These are phyloP conservation scores for Saccharata proteae DNA, from an alignment of 2,329 filamentous ascomycete genomes.

Conservation along the genomic window DNA sequence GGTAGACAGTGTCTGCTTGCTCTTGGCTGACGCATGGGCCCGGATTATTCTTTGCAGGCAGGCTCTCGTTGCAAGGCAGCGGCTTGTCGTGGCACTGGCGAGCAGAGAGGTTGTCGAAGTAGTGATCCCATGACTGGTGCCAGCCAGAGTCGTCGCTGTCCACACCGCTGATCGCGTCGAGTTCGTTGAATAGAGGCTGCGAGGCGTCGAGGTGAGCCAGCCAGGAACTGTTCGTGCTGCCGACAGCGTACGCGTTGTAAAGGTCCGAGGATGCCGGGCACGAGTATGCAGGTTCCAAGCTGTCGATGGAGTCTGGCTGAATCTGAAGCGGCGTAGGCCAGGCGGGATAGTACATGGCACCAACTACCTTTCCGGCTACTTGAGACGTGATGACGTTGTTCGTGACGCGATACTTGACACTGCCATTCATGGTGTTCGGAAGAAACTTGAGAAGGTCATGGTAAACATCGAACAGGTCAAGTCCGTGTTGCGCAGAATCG, in stretches of 20 bases:
- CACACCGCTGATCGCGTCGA: constrained; percentile 61
- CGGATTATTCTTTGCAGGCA: too few species aligned
- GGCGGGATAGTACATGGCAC: constrained; percentile 50
- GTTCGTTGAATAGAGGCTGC: constrained; percentile 39
- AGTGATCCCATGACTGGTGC: constrained; percentile 65
- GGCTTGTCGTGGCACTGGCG: constrained; percentile 64
- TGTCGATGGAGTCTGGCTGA: constrained; percentile 50
- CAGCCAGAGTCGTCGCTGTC: constrained; percentile 44
- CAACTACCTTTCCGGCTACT: constrained; percentile 62
- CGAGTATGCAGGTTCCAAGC: constrained; percentile 60
- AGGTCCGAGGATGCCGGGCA: constrained; percentile 43
- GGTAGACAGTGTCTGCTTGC: constrained; percentile 58
- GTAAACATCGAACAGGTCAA: constrained; percentile 68
- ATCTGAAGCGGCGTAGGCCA: constrained; percentile 27
- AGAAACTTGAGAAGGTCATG: constrained; percentile 56
- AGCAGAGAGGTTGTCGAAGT: constrained; percentile 73
- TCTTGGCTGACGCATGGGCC: constrained; percentile 46
- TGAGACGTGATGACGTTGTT: constrained; percentile 76
- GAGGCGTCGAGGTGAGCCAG: constrained; percentile 49
- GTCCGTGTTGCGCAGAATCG: constrained; percentile 64
- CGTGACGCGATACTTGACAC: constrained; percentile 58
- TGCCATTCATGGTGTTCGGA: constrained; percentile 27
- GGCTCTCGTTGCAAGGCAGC: constrained; percentile 47
- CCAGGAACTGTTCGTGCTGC: constrained; percentile 43
- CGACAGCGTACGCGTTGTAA: constrained; percentile 33